phyloP scores from a whole-genome alignment of 345 rosid genomes.

The Eucalyptus pauciflora region DNA sequence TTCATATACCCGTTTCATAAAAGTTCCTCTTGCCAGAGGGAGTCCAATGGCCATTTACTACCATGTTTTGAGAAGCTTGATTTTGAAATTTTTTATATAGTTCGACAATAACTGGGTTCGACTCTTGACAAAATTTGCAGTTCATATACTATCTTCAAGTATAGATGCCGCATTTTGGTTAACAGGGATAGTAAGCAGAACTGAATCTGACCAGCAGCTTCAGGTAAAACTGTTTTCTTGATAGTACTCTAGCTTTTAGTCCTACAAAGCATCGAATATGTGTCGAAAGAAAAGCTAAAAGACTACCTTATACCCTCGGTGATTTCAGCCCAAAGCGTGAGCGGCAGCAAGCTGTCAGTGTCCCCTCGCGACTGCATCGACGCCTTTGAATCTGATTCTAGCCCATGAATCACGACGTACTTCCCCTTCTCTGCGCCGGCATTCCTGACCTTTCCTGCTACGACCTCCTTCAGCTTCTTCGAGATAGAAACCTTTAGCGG shows the following conservation, averaged over 20 bases:
- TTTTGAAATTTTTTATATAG: background rate
- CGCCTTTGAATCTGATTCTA: constrained; percentile 92
- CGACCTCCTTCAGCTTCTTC: constrained; percentile 65
- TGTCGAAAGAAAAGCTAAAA: background rate
- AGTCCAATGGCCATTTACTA: background rate
- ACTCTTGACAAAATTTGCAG: background rate
- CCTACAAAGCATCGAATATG: background rate
- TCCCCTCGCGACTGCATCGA: constrained; percentile 91
- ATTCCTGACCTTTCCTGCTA: constrained; percentile 52
- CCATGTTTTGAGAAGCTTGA: background rate
- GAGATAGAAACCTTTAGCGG: constrained; percentile 75
- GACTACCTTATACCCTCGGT: constrained; percentile 45
- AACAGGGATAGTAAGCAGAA: background rate
- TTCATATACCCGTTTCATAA: background rate
- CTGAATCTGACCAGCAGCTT: background rate
- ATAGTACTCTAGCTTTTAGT: background rate
- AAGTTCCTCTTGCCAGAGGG: background rate
- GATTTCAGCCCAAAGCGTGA: constrained; percentile 61
- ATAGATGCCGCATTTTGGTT: background rate
- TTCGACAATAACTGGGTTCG: background rate
- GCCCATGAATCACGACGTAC: constrained; percentile 82
- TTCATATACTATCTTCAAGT: background rate
- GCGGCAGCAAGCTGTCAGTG: constrained; percentile 66
- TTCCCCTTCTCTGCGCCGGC: constrained; percentile 76
- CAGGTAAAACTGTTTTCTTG: background rate